Evolutionary conservation across 2,329 filamentous ascomycete species (phyloP).

Genomic region (Trichoderma sp.): DNA sequence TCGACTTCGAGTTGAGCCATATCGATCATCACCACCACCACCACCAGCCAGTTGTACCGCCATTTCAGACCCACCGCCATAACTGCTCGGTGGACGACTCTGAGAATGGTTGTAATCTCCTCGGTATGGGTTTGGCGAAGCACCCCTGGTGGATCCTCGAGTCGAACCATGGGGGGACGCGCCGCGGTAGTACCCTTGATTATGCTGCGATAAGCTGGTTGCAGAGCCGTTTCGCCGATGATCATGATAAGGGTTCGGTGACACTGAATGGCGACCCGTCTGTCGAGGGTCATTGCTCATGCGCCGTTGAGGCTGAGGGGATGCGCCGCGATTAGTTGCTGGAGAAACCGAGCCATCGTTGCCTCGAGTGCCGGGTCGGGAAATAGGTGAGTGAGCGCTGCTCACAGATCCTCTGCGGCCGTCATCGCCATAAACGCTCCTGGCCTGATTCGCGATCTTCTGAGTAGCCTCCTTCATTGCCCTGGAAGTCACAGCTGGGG

Average conservation of each 20-base stretch:
- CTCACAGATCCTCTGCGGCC: conserved; percentile 30
- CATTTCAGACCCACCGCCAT: conserved; percentile 54
- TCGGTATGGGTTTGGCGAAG: conserved; percentile 48
- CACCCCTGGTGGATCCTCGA: conserved; percentile 44
- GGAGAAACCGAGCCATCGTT: conserved; percentile 65
- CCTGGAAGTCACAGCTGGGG: conserved; percentile 86
- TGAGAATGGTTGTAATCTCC: conserved; percentile 39
- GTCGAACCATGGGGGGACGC: conserved; percentile 49
- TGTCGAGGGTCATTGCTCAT: conserved; percentile 47
- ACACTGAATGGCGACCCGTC: conserved; percentile 47
- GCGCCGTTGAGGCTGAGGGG: conserved; percentile 57
- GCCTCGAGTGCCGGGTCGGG: conserved; percentile 58
- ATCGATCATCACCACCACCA: conserved; percentile 52
- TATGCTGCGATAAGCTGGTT: conserved; percentile 41
- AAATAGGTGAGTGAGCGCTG: conserved; percentile 38
- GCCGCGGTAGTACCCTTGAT: conserved; percentile 51
- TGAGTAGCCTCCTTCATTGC: conserved; percentile 96
- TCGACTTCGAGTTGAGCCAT: conserved; percentile 55
- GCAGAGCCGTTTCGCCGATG: conserved; percentile 38
- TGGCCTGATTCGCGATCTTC: conserved; percentile 79
- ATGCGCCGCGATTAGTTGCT: conserved; percentile 60
- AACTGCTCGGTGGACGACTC: conserved; percentile 50
- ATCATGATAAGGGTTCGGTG: conserved; percentile 59
- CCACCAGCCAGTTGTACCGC: conserved; percentile 62
- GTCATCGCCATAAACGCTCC: conserved; percentile 66